Conservation (phyloP, 2,329 filamentous ascomycete species). For the Fusarium xylarioides region DNA sequence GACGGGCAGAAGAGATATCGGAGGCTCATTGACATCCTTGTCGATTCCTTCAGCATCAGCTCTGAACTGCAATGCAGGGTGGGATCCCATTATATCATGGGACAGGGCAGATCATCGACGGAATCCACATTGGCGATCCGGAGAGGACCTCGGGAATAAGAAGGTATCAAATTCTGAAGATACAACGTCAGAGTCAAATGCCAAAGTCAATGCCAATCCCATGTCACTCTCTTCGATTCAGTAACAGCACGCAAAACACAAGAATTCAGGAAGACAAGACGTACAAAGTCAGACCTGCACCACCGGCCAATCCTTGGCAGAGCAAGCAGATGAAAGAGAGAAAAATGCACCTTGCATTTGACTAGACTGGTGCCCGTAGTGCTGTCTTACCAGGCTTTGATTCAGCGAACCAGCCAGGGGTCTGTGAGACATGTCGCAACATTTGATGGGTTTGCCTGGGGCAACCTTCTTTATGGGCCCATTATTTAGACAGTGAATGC, state of each 20-base stretch:
- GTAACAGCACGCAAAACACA: slow-evolving; percentile 3
- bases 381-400: slow-evolving; percentile 21
- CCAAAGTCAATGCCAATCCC: slow-evolving; percentile 9
- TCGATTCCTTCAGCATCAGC: slow-evolving; percentile 1
- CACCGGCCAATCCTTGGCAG: slow-evolving; percentile 16
- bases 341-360: not conserved
- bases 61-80: slow-evolving; percentile 1
- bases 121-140: slow-evolving; percentile 19
- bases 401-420: slow-evolving; percentile 24
- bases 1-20: not conserved
- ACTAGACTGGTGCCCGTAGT: not conserved
- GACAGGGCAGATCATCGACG: slow-evolving; percentile 27
- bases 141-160: slow-evolving; percentile 23
- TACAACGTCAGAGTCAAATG: slow-evolving; percentile 1
- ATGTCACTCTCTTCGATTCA: not conserved
- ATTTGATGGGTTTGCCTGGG: slow-evolving; percentile 20
- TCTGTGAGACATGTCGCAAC: slow-evolving; percentile 25
- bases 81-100: slow-evolving; percentile 17
- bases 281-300: slow-evolving; percentile 18
- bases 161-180: not conserved
- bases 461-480: slow-evolving; percentile 27
- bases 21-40: slow-evolving; percentile 27
- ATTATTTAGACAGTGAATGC: slow-evolving; percentile 8
- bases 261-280: slow-evolving; percentile 5
- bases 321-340: slow-evolving; percentile 7